These are phyloP conservation scores for Penicillium sp. DNA, from an alignment of 2,329 filamentous ascomycete species.

Conservation along the genomic window DNA sequence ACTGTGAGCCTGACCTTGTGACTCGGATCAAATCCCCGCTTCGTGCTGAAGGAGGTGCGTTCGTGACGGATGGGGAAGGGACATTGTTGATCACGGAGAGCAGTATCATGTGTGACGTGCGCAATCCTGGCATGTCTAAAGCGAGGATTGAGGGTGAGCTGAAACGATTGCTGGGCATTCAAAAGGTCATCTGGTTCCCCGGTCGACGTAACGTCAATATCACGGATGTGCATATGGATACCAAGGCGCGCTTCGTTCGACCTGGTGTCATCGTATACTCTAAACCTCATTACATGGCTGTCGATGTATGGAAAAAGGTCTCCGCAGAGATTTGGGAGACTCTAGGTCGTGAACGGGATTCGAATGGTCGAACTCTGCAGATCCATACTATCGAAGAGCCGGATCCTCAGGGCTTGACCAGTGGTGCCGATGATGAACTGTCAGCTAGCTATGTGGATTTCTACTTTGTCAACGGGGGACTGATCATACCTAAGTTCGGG, in stretches of 20 bases:
- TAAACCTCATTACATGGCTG: conserved; percentile 12
- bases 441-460: conserved; percentile 30
- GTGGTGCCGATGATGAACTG: conserved; percentile 17
- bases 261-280: conserved; percentile 27
- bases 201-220: conserved; percentile 26
- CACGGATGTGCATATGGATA: conserved; percentile 31
- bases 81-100: conserved; percentile 32
- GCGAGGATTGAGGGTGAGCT: conserved; percentile 25
- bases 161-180: conserved; percentile 22
- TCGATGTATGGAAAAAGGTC: conserved; percentile 17
- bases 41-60: conserved; percentile 26
- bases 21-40: conserved; percentile 17
- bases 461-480: conserved; percentile 29
- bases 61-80: conserved; percentile 32
- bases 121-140: conserved; percentile 25
- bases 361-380: conserved; percentile 23
- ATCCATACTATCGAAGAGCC: conserved; percentile 27
- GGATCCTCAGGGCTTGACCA: conserved; percentile 7
- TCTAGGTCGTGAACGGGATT: conserved; percentile 19
- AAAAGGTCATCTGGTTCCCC: conserved; percentile 31
- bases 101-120: conserved; percentile 27
- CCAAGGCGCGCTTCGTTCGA: conserved; percentile 26
- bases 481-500: conserved; percentile 32
- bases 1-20: conserved; percentile 10
- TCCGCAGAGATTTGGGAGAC: conserved; percentile 20